Evolutionary conservation across 345 rosid genomes (phyloP).

Genomic region (Hypericum perforatum): DNA sequence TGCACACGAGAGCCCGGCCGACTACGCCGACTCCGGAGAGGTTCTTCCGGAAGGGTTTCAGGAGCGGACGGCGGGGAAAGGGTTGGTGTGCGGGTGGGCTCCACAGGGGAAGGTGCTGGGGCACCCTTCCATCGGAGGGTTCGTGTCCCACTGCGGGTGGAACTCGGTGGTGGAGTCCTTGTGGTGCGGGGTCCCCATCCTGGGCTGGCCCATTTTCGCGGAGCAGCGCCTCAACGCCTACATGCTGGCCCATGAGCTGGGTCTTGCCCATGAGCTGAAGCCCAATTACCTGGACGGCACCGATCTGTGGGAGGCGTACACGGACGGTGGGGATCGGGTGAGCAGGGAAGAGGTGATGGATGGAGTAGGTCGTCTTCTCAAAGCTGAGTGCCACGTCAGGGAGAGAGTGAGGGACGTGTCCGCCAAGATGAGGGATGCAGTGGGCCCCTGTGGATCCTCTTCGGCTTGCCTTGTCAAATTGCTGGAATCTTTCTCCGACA

Average conservation of each 20-base stretch:
- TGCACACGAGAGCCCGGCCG: constrained; percentile 12
- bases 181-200: constrained; percentile 39
- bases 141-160: constrained; percentile 68
- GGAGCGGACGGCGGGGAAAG: constrained; percentile 23
- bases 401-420: no score
- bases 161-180: constrained; percentile 39
- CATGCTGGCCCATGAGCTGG: constrained; percentile 28
- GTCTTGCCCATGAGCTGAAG: constrained; percentile 32
- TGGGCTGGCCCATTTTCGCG: constrained; percentile 43
- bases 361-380: no score
- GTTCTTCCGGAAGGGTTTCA: constrained; percentile 36
- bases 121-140: constrained; percentile 39
- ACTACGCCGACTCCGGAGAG: constrained; percentile 15
- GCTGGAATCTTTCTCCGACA: no score
- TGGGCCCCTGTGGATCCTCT: no score
- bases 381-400: no score
- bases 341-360: no score
- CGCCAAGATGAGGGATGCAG: no score
- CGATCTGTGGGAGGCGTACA: background rate
- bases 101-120: constrained; percentile 34
- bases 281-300: constrained; percentile 20
- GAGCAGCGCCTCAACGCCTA: constrained; percentile 55
- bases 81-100: constrained; percentile 41
- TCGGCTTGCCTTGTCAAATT: no score
- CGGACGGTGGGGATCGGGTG: background rate